A percentile compares a stretch with the other conserved stretches of the same genome.
phyloP scores from a whole-genome alignment of 139 green algal species.

The Auxenochlorella pyrenoidosa region DNA sequence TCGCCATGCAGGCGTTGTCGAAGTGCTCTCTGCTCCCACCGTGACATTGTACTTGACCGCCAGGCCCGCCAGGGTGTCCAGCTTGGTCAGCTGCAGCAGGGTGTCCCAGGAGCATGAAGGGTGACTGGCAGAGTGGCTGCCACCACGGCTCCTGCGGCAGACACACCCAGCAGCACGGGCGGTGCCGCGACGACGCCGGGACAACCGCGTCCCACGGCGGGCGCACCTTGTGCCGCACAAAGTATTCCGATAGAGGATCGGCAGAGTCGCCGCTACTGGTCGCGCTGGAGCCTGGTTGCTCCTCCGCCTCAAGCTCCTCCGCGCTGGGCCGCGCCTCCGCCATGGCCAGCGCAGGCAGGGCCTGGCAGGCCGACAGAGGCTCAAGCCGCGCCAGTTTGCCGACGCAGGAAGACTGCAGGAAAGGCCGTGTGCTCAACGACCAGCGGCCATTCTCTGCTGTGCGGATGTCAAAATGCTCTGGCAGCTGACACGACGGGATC shows the following conservation, averaged over 20 bases:
- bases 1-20: too few relatives aligned
- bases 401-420: too few relatives aligned
- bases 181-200: background rate
- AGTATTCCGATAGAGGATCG: constrained; percentile 19
- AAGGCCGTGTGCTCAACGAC: too few relatives aligned
- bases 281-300: background rate
- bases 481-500: too few relatives aligned
- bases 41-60: constrained; percentile 85
- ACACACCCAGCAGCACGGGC: background rate
- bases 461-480: too few relatives aligned
- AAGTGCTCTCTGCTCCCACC: constrained; percentile 47
- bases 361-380: too few relatives aligned
- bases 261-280: background rate
- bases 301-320: background rate
- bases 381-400: too few relatives aligned
- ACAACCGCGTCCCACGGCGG: background rate
- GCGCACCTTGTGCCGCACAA: constrained; percentile 39
- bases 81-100: constrained; percentile 75
- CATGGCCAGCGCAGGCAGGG: background rate
- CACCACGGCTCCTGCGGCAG: background rate
- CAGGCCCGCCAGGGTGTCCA: constrained; percentile 86
- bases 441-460: too few relatives aligned
- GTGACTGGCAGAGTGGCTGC: background rate
- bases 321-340: background rate
- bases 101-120: background rate